Percentiles rank a stretch among this genome's conserved stretches.
phyloP scores from a whole-genome alignment of 2,329 filamentous ascomycete genomes.

The Phymatotrichopsis omnivora region DNA sequence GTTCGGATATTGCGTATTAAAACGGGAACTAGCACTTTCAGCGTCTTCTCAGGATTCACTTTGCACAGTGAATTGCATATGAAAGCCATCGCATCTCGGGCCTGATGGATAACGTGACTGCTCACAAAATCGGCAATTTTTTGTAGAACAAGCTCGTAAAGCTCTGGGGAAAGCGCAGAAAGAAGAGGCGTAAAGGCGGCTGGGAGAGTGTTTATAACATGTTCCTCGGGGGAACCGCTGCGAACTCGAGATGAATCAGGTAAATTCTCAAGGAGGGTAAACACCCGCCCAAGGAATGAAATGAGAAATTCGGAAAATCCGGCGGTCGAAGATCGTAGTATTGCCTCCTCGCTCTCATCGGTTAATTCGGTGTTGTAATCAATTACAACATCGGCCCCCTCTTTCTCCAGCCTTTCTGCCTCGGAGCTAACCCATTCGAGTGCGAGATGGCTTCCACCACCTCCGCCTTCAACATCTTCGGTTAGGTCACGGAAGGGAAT shows the following conservation, averaged over 20 bases:
- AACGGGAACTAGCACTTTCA: conserved; percentile 84
- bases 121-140: conserved; percentile 88
- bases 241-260: conserved; percentile 82
- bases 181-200: conserved; percentile 85
- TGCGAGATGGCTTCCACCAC: conserved; percentile 49
- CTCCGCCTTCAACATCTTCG: conserved; percentile 49
- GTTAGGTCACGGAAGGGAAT: conserved; percentile 83
- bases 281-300: conserved; percentile 84
- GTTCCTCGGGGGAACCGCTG: conserved; percentile 88
- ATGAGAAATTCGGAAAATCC: conserved; percentile 88
- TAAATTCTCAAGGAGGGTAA: conserved; percentile 87
- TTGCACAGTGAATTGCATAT: conserved; percentile 96
- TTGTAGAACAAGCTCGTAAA: conserved; percentile 83
- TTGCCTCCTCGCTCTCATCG: conserved; percentile 76
- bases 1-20: conserved; percentile 84
- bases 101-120: conserved; percentile 92
- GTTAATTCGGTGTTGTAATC: conserved; percentile 73
- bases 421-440: conserved; percentile 90
- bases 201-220: conserved; percentile 89
- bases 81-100: conserved; percentile 95
- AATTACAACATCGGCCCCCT: conserved; percentile 74
- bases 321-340: conserved; percentile 86
- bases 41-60: conserved; percentile 83
- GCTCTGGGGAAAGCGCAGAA: conserved; percentile 78
- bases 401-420: conserved; percentile 84